These are phyloP conservation scores for Alternaria sp. DNA, from an alignment of 2,329 filamentous ascomycete genomes.

Conservation along the genomic window DNA sequence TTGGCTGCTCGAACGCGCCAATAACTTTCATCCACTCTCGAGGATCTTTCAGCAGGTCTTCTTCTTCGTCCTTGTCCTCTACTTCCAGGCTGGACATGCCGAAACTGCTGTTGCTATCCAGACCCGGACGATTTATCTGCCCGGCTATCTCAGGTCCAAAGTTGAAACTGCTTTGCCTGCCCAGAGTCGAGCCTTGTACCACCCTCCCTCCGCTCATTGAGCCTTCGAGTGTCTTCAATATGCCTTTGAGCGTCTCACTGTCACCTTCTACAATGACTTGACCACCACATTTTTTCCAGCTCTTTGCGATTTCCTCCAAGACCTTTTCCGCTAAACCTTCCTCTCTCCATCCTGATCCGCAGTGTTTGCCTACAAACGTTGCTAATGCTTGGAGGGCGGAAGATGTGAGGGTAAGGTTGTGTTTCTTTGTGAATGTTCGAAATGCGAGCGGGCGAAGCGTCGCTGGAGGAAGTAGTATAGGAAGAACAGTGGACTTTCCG, in stretches of 20 bases:
- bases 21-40: constrained; percentile 86
- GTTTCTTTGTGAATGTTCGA: constrained; percentile 95
- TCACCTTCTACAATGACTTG: constrained; percentile 91
- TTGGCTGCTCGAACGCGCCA: constrained; percentile 84
- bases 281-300: constrained; percentile 89
- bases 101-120: constrained; percentile 72
- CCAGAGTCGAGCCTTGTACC: constrained; percentile 63
- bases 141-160: constrained; percentile 59
- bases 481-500: constrained; percentile 71
- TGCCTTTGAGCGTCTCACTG: constrained; percentile 73
- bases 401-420: constrained; percentile 90
- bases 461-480: constrained; percentile 86
- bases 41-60: constrained; percentile 71
- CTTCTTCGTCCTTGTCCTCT: constrained; percentile 64
- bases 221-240: constrained; percentile 83
- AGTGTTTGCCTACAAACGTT: constrained; percentile 89
- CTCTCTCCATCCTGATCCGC: constrained; percentile 95
- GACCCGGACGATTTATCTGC: constrained; percentile 42
- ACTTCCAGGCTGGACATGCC: constrained; percentile 60
- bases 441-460: constrained; percentile 91
- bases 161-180: constrained; percentile 70
- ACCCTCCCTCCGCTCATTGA: constrained; percentile 88
- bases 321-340: constrained; percentile 92
- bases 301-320: constrained; percentile 86
- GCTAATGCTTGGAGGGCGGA: constrained; percentile 85